Evolutionary conservation across 1,284 basidiomycete genomes (phyloP).

Genomic region (Ustilago bromivora): DNA sequence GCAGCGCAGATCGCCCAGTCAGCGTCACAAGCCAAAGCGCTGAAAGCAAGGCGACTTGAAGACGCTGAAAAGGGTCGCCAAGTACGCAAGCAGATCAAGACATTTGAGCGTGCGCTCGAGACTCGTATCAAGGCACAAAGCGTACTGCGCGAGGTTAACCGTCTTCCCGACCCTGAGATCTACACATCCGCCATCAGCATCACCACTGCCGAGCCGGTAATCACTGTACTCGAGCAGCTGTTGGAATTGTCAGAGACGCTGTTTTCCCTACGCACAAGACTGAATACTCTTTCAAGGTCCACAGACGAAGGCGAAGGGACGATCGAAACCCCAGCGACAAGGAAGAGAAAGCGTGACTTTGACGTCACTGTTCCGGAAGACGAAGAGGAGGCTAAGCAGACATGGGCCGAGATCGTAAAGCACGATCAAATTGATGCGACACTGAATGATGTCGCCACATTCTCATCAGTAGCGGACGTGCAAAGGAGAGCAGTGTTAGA

Average conservation of each 20-base stretch:
- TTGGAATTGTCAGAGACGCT: conserved; percentile 44
- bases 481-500: conserved; percentile 44
- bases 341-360: conserved; percentile 50
- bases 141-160: conserved; percentile 42
- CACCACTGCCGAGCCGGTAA: conserved; percentile 15
- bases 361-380: conserved; percentile 26
- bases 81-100: conserved; percentile 60
- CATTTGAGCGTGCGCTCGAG: conserved; percentile 59
- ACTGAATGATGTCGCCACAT: conserved; percentile 32
- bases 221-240: conserved; percentile 33
- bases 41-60: conserved; percentile 49
- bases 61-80: conserved; percentile 62
- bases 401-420: conserved; percentile 34
- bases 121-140: conserved; percentile 62
- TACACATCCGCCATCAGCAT: conserved; percentile 19
- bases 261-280: conserved; percentile 29
- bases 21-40: conserved; percentile 43
- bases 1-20: conserved; percentile 51
- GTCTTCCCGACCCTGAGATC: conserved; percentile 28
- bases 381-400: conserved; percentile 22
- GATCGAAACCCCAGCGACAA: conserved; percentile 13
- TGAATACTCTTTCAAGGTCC: conserved; percentile 17
- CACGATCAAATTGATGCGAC: conserved; percentile 39
- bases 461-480: conserved; percentile 32
- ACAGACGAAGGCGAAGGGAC: conserved; percentile 8